These are phyloP conservation scores for Amaranthus palmeri DNA, from an alignment of 148 eudicot genomes.

Conservation along the genomic window DNA sequence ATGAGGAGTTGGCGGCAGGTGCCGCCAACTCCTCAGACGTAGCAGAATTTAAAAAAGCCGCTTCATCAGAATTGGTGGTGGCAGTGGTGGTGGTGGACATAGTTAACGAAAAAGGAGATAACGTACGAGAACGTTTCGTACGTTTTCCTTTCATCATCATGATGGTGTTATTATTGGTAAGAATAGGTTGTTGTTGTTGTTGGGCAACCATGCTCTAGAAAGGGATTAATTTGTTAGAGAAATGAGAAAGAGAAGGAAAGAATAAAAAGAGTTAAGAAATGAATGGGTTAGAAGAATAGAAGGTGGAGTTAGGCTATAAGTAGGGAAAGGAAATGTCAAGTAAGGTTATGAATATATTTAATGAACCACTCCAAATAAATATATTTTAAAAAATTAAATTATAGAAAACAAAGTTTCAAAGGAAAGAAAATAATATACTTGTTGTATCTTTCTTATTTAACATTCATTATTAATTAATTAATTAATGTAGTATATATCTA, in stretches of 20 bases:
- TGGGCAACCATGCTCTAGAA: slow-evolving; percentile 23
- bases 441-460: too few relatives aligned
- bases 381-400: not conserved
- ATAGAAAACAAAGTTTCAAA: not conserved
- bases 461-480: too few relatives aligned
- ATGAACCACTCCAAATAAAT: not conserved
- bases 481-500: too few relatives aligned
- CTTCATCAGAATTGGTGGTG: slow-evolving; percentile 8
- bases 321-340: slow-evolving; percentile 13
- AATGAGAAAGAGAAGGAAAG: not conserved
- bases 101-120: slow-evolving; percentile 42
- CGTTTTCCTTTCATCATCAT: slow-evolving; percentile 54
- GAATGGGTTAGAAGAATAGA: slow-evolving; percentile 17
- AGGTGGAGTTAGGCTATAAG: slow-evolving; percentile 16
- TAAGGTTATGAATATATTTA: slow-evolving; percentile 1
- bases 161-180: slow-evolving; percentile 12
- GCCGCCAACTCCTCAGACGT: slow-evolving; percentile 6
- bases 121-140: slow-evolving; percentile 53
- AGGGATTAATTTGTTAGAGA: not conserved
- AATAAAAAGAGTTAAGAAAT: not conserved
- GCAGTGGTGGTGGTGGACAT: slow-evolving; percentile 34
- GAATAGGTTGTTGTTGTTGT: slow-evolving; percentile 27
- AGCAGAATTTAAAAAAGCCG: not conserved
- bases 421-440: slow-evolving; percentile 3
- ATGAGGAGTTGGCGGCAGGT: not conserved